phyloP scores from a whole-genome alignment of 1,139 yeast species.

The Lodderomyces parapsilosis region DNA sequence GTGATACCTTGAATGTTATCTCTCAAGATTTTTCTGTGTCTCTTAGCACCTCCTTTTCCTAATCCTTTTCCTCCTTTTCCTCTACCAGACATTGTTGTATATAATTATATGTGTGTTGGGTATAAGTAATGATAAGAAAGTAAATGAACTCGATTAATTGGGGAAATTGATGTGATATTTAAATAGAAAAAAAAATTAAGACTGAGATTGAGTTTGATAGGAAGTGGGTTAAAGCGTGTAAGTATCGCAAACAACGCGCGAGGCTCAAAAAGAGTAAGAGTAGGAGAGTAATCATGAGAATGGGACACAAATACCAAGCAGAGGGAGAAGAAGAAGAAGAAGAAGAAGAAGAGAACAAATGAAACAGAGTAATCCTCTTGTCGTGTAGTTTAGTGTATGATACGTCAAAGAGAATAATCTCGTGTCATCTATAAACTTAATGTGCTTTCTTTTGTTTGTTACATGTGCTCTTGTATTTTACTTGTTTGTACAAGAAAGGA shows the following conservation, averaged over 20 bases:
- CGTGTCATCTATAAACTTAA: background rate
- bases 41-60: constrained; percentile 99
- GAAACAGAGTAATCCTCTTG: background rate
- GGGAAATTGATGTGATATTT: constrained; percentile 4
- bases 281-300: background rate
- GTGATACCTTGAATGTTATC: constrained; percentile 99
- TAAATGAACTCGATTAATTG: background rate
- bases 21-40: constrained; percentile 99
- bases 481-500: constrained; percentile 1
- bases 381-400: constrained; percentile 1
- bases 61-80: constrained; percentile 99
- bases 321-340: background rate
- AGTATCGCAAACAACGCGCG: too few species aligned
- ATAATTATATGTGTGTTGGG: constrained; percentile 4
- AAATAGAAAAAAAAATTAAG: constrained; percentile 2
- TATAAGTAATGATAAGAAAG: background rate
- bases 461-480: background rate
- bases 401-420: background rate
- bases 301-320: background rate
- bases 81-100: constrained; percentile 90
- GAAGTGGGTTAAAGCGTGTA: too few species aligned
- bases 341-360: background rate
- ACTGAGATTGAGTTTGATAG: background rate
- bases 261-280: background rate
- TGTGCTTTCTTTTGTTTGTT: background rate